These are phyloP conservation scores for Tuber calosporum DNA, from an alignment of 495 filamentous ascomycete genomes.

Conservation along the genomic window DNA sequence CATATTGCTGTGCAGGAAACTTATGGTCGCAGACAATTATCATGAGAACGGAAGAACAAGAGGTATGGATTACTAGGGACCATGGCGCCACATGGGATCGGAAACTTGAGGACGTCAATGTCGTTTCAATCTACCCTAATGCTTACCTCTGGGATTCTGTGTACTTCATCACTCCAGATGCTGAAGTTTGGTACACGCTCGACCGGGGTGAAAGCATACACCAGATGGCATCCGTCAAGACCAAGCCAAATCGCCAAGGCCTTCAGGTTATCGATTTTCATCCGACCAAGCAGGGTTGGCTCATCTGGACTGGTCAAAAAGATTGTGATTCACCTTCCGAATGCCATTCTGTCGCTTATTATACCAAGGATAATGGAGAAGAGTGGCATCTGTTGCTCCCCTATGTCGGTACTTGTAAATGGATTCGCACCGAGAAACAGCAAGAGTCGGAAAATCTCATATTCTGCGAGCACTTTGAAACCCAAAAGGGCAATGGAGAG, in stretches of 20 bases:
- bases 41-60: slow-evolving; percentile 58
- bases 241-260: slow-evolving; percentile 39
- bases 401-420: slow-evolving; percentile 70
- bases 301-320: slow-evolving; percentile 76
- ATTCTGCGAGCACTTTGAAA: slow-evolving; percentile 68
- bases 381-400: slow-evolving; percentile 62
- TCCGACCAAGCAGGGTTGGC: slow-evolving; percentile 68
- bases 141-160: slow-evolving; percentile 69
- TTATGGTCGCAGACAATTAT: slow-evolving; percentile 56
- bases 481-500: slow-evolving; percentile 48
- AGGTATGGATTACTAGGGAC: slow-evolving; percentile 66
- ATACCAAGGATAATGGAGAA: slow-evolving; percentile 66
- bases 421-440: slow-evolving; percentile 61
- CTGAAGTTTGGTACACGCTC: slow-evolving; percentile 67
- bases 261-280: slow-evolving; percentile 65
- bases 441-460: slow-evolving; percentile 57
- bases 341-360: slow-evolving; percentile 65
- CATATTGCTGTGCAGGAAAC: background rate
- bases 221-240: slow-evolving; percentile 35
- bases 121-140: slow-evolving; percentile 65
- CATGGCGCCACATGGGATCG: slow-evolving; percentile 75
- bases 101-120: slow-evolving; percentile 54
- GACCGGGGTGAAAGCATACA: slow-evolving; percentile 60
- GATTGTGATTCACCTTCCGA: slow-evolving; percentile 49
- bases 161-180: slow-evolving; percentile 67